These are phyloP conservation scores for Tetracladium setigerum DNA, from an alignment of 495 filamentous ascomycete genomes.

Conservation along the genomic window DNA sequence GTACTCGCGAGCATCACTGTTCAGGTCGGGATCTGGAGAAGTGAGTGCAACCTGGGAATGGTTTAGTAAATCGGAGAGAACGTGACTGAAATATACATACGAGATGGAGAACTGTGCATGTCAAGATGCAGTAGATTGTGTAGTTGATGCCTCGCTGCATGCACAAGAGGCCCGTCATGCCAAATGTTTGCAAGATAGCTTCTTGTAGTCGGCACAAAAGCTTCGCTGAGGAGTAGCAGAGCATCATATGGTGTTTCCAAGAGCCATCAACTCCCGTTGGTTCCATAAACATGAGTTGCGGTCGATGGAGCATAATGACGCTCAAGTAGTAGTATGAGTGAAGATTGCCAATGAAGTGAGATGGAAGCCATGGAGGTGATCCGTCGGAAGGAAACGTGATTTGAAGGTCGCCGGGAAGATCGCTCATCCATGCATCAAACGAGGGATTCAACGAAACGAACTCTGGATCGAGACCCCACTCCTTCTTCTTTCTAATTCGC, in stretches of 20 bases:
- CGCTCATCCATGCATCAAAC: constrained; percentile 65
- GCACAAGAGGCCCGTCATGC: constrained; percentile 73
- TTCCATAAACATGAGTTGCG: constrained; percentile 73
- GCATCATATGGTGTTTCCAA: constrained; percentile 82
- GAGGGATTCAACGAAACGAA: constrained; percentile 71
- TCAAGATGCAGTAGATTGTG: constrained; percentile 85
- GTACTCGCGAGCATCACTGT: constrained; percentile 77
- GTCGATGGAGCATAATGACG: constrained; percentile 82
- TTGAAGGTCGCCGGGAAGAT: constrained; percentile 72
- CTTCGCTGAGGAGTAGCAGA: constrained; percentile 84
- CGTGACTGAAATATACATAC: constrained; percentile 44
- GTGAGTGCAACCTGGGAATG: constrained; percentile 74
- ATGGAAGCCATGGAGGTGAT: constrained; percentile 76
- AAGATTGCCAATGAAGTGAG: constrained; percentile 85
- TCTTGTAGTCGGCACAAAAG: constrained; percentile 87
- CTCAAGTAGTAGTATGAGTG: constrained; percentile 89
- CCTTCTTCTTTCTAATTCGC: constrained; percentile 69
- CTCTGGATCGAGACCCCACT: constrained; percentile 84
- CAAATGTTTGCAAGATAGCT: constrained; percentile 68
- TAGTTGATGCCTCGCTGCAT: constrained; percentile 97
- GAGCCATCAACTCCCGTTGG: constrained; percentile 63
- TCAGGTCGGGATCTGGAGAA: constrained; percentile 84
- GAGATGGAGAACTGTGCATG: constrained; percentile 91
- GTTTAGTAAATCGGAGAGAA: neutral
- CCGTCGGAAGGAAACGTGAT: constrained; percentile 72